These are phyloP conservation scores for Neonectria punicea DNA, from an alignment of 2,329 filamentous ascomycete species.

Conservation along the genomic window DNA sequence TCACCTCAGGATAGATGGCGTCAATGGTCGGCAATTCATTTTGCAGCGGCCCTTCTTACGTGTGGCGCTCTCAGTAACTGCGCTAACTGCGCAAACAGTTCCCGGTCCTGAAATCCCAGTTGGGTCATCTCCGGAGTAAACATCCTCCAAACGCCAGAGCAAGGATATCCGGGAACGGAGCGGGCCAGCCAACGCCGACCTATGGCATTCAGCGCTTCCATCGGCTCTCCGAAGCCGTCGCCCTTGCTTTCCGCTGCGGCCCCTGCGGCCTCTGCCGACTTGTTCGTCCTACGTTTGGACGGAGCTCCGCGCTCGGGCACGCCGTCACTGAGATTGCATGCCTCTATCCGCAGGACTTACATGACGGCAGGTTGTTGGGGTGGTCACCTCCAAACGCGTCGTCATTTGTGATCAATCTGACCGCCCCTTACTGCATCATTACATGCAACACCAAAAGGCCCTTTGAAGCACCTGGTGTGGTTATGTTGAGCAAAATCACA, in stretches of 20 bases:
- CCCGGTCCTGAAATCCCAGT: background rate
- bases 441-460: background rate
- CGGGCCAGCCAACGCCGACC: background rate
- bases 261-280: background rate
- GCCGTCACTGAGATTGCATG: constrained; percentile 1
- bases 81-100: constrained; percentile 19
- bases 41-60: constrained; percentile 23
- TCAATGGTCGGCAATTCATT: constrained; percentile 9
- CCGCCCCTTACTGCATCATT: background rate
- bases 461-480: background rate
- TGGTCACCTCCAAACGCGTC: background rate
- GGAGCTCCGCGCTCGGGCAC: constrained; percentile 2
- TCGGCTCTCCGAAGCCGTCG: constrained; percentile 1
- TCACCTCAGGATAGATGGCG: background rate
- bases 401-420: background rate
- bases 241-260: background rate
- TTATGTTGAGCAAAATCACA: background rate
- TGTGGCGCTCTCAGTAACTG: background rate
- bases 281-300: background rate
- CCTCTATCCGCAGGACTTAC: constrained; percentile 6
- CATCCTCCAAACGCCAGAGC: background rate
- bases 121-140: background rate
- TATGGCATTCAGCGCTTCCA: background rate
- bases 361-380: background rate
- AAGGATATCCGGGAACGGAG: background rate